These are phyloP conservation scores for Oxalis stricta DNA, from an alignment of 441 rosid genomes.

Conservation along the genomic window DNA sequence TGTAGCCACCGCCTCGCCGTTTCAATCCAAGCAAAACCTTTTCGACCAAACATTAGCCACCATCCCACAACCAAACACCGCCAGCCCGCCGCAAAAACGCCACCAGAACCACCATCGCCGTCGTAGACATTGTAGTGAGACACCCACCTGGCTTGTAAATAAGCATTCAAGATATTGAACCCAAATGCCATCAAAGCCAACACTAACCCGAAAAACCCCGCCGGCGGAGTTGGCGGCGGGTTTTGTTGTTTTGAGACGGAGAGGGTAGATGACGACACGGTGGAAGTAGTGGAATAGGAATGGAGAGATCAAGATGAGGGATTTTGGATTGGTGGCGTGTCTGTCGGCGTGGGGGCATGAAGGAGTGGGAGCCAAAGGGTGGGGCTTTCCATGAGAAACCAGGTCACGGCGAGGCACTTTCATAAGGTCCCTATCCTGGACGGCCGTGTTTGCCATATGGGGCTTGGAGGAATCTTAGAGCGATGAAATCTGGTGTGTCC, in stretches of 20 bases:
- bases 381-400: conserved; percentile 92
- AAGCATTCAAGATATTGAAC: conserved; percentile 59
- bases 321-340: conserved; percentile 37
- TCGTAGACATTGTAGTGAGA: conserved; percentile 62
- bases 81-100: conserved; percentile 34
- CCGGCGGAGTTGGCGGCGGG: not conserved
- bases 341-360: no score
- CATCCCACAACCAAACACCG: conserved; percentile 45
- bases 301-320: conserved; percentile 44
- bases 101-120: conserved; percentile 37
- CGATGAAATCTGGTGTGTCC: conserved; percentile 50
- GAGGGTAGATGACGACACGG: conserved; percentile 67
- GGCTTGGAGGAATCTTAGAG: conserved; percentile 59
- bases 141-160: conserved; percentile 63
- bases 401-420: conserved; percentile 60
- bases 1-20: conserved; percentile 47
- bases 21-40: conserved; percentile 48
- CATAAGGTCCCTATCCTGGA: conserved; percentile 76
- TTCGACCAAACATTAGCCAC: conserved; percentile 49
- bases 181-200: conserved; percentile 53
- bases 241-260: conserved; percentile 22
- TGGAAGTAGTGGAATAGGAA: conserved; percentile 72
- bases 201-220: conserved; percentile 33
- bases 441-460: conserved; percentile 91
- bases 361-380: conserved; percentile 54